Conservation (phyloP, 1,139 yeast species). For the Lodderomyces jiufengensis region DNA sequence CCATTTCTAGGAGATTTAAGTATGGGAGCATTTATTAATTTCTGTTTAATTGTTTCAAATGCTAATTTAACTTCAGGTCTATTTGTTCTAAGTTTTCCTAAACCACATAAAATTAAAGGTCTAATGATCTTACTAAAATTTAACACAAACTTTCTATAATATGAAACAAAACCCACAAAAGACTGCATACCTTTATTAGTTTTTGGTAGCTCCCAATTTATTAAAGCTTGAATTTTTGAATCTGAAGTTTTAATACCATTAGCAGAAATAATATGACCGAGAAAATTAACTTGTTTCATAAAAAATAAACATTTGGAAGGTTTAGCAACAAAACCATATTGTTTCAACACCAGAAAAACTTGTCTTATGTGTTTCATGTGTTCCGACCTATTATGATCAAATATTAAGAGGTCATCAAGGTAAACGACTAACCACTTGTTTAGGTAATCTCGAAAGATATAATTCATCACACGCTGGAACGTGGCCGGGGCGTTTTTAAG, state of each 20-base stretch:
- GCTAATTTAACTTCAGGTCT: too few species aligned
- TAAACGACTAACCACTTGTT: conserved; percentile 1
- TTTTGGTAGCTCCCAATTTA: not conserved
- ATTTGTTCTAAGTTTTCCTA: too few species aligned
- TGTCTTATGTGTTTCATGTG: conserved; percentile 1
- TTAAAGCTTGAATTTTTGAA: not conserved
- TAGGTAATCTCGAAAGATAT: not conserved
- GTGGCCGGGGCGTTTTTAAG: conserved; percentile 7
- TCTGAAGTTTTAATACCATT: not conserved
- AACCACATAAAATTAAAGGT: not conserved
- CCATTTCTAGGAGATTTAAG: not conserved
- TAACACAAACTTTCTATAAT: conserved; percentile 2
- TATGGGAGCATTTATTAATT: not conserved
- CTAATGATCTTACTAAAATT: not conserved
- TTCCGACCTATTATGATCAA: not conserved
- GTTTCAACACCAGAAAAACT: not conserved
- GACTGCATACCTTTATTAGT: conserved; percentile 1
- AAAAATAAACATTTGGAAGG: conserved; percentile 2
- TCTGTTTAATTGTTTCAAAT: too few species aligned
- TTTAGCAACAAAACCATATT: conserved; percentile 2
- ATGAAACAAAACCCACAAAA: conserved; percentile 3
- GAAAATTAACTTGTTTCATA: conserved; percentile 1
- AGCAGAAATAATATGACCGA: conserved; percentile 3
- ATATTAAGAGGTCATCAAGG: conserved; percentile 5
- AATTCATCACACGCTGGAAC: conserved; percentile 6